Evolutionary conservation across 2,329 filamentous ascomycete species (phyloP).

Genomic region (Botrytis medusae): DNA sequence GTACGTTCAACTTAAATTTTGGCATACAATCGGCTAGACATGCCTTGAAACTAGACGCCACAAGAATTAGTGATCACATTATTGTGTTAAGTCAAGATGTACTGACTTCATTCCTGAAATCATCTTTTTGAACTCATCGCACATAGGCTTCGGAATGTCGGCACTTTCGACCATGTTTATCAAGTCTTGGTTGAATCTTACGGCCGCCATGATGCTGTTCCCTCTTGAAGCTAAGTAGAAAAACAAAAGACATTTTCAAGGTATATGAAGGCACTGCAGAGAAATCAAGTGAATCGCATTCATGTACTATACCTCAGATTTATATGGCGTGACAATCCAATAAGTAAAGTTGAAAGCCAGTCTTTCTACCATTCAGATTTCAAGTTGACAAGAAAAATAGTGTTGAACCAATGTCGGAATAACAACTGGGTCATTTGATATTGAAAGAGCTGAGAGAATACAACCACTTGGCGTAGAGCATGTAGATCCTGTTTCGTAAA

Average conservation of each 20-base stretch:
- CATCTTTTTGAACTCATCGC: slow-evolving; percentile 33
- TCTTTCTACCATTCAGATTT: neutral
- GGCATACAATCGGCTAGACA: slow-evolving; percentile 18
- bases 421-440: neutral
- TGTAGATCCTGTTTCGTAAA: slow-evolving; percentile 12
- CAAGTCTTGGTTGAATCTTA: slow-evolving; percentile 14
- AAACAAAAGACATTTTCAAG: slow-evolving; percentile 19
- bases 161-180: slow-evolving; percentile 42
- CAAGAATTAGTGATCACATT: neutral
- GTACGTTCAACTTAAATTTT: slow-evolving; percentile 22
- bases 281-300: slow-evolving; percentile 3
- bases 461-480: slow-evolving; percentile 13
- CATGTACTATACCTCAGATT: neutral
- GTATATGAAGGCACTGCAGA: slow-evolving; percentile 8
- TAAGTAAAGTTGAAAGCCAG: neutral
- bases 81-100: neutral
- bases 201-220: slow-evolving; percentile 11
- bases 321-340: neutral
- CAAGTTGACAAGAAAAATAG: neutral
- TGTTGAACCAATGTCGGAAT: neutral
- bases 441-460: neutral
- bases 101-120: slow-evolving; percentile 32
- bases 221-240: slow-evolving; percentile 8
- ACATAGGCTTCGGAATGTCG: slow-evolving; percentile 16
- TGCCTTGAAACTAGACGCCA: slow-evolving; percentile 16